Evolutionary conservation across 768 basidiomycete species (phyloP), one percentile per base, ranked within the genome.

Genomic region (Chalciporus chontae): DNA sequence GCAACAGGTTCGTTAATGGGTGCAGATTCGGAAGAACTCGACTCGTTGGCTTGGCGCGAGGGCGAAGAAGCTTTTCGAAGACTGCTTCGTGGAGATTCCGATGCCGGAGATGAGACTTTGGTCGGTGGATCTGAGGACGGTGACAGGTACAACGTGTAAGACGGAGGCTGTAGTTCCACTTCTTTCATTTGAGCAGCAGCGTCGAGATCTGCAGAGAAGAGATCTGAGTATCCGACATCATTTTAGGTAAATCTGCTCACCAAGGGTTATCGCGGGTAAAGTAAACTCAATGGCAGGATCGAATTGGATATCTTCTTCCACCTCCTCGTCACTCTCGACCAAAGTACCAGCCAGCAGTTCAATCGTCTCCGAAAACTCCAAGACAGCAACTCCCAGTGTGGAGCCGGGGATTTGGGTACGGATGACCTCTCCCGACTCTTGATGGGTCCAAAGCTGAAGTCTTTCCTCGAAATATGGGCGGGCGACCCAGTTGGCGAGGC

Each of bases 401-500:
- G 76, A 70, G 44, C 82, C 77, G 27, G 72, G 59, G 40, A 86
- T 74, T 15, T 70, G 73, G 27, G 61, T 54, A 42, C 63, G 54
- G 15, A 66, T 64, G 31, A 71, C 52, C 17, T 71, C 60, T 32
- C 76, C 63, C 11, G 64, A 71, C 17, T 71, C 71, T 19, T 67
- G 61, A 4, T 73, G 72, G 11, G 76, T 65, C 71, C 82, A 85
- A 4, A 87, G 71, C 23, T 71, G 67, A 54, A 78, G 70, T 27
- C 87, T 74, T 48, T 90, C 86, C 66, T 91, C 88, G 63, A 87
- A 90, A 61, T 84, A 85, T 21, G 85, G 83, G 4, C 88, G 83
- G 32, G 74, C 71, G 53, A 80, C 73, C 89, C 89, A 91, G n/a
- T 70, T 76, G 38, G 74, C 76, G 40, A 91, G 70, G 47, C 85